phyloP scores from a whole-genome alignment of 257 asterid species.

The Nicotiana sylvestris region DNA sequence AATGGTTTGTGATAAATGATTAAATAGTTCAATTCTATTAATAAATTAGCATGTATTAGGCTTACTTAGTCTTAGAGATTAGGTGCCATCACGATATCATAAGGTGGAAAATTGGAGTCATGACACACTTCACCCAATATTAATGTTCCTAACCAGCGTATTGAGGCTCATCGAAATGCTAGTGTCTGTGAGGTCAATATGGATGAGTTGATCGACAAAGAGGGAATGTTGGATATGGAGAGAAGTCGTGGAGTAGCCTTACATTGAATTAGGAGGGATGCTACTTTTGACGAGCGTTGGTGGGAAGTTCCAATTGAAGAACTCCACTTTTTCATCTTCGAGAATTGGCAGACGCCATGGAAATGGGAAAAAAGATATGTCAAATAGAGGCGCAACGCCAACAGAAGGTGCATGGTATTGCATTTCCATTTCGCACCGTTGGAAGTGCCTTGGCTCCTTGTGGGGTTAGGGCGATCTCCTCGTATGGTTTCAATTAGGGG shows the following conservation, averaged over 20 bases:
- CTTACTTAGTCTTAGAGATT: no score
- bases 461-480: no score
- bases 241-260: constrained; percentile 20
- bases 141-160: background rate
- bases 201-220: constrained; percentile 28
- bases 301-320: constrained; percentile 16
- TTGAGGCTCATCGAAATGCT: no score
- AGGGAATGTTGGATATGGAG: constrained; percentile 23
- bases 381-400: background rate
- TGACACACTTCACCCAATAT: background rate
- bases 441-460: background rate
- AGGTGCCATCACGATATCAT: no score
- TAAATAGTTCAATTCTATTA: no score
- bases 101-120: no score
- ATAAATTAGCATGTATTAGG: no score
- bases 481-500: no score
- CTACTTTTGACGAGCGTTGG: constrained; percentile 12
- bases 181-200: constrained; percentile 17
- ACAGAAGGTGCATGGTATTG: background rate
- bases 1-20: no score
- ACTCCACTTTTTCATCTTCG: constrained; percentile 6
- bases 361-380: background rate
- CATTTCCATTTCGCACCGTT: background rate
- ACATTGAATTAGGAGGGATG: background rate
- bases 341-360: background rate